Conservation (phyloP, 139 green algal species). For the Astrephomene gubernaculifera region DNA sequence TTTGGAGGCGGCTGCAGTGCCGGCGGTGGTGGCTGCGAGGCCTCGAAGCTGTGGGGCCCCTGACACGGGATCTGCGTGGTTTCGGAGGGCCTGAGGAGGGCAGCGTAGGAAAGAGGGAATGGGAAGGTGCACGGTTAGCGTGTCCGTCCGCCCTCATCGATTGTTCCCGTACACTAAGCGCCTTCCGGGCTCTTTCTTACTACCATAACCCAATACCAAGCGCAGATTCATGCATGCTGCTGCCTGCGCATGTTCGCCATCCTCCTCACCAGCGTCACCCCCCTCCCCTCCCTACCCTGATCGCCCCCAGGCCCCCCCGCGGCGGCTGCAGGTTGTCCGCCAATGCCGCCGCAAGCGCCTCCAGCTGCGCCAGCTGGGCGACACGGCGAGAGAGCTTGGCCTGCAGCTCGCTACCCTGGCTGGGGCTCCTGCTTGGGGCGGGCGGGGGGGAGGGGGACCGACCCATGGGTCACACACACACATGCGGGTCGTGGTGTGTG, state of each 20-base stretch:
- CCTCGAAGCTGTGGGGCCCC: not conserved
- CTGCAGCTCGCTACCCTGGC: too few species aligned
- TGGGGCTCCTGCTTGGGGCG: too few species aligned
- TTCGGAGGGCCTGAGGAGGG: not conserved
- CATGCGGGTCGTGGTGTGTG: too few species aligned
- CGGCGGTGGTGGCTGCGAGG: not conserved
- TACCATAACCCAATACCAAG: too few species aligned
- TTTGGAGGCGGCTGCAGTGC: not conserved
- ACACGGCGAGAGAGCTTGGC: conserved; percentile 41
- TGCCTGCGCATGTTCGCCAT: too few species aligned
- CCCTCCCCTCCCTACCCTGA: not conserved
- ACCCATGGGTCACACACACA: too few species aligned
- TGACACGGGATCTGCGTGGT: conserved; percentile 1
- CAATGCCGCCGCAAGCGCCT: conserved; percentile 44
- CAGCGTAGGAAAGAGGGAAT: not conserved
- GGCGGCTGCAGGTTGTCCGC: conserved; percentile 35
- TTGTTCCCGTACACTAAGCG: too few species aligned
- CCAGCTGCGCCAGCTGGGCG: conserved; percentile 39
- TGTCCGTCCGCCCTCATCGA: too few species aligned
- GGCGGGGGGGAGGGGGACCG: too few species aligned
- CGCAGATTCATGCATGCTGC: too few species aligned
- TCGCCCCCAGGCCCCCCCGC: not conserved
- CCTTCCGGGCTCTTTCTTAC: too few species aligned
- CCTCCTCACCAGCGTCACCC: too few species aligned
- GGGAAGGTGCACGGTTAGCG: not conserved